These are phyloP conservation scores for Tolypocladium album DNA, from an alignment of 2,329 filamentous ascomycete genomes.

Conservation along the genomic window DNA sequence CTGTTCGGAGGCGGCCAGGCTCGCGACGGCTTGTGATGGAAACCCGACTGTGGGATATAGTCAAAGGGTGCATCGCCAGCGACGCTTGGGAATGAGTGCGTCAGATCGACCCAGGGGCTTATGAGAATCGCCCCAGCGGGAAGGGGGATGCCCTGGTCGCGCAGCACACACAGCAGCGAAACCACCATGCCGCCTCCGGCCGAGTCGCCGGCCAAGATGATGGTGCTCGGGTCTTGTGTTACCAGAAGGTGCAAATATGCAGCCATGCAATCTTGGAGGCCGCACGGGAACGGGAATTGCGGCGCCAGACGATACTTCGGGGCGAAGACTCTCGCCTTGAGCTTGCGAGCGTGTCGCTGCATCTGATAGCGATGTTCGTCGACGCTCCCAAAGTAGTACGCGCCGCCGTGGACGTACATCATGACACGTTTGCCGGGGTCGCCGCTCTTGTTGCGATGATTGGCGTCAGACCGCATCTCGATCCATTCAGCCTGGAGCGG, in stretches of 20 bases:
- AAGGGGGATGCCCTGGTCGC: slow-evolving; percentile 73
- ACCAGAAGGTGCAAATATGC: slow-evolving; percentile 76
- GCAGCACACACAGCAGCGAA: slow-evolving; percentile 65
- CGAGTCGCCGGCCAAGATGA: slow-evolving; percentile 84
- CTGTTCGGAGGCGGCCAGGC: slow-evolving; percentile 90
- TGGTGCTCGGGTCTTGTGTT: slow-evolving; percentile 66
- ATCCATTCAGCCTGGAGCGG: slow-evolving; percentile 84
- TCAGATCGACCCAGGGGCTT: slow-evolving; percentile 92
- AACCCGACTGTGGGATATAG: slow-evolving; percentile 81
- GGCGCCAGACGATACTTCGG: slow-evolving; percentile 80
- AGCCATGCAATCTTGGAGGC: slow-evolving; percentile 79
- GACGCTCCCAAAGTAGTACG: slow-evolving; percentile 90
- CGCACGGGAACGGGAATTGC: slow-evolving; percentile 93
- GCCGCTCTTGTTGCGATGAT: slow-evolving; percentile 53
- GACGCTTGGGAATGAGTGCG: slow-evolving; percentile 92
- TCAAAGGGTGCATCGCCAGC: slow-evolving; percentile 61
- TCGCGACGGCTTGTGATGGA: slow-evolving; percentile 78
- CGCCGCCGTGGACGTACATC: slow-evolving; percentile 89
- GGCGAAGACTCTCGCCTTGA: slow-evolving; percentile 82
- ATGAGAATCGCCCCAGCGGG: slow-evolving; percentile 86
- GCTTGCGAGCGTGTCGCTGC: slow-evolving; percentile 87
- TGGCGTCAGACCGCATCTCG: slow-evolving; percentile 72
- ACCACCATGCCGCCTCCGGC: slow-evolving; percentile 87
- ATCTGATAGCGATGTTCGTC: slow-evolving; percentile 98
- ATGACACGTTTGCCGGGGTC: slow-evolving; percentile 65